Base-by-base conservation (phyloP, 768 basidiomycete species). In the Suillus discolor region DNA sequence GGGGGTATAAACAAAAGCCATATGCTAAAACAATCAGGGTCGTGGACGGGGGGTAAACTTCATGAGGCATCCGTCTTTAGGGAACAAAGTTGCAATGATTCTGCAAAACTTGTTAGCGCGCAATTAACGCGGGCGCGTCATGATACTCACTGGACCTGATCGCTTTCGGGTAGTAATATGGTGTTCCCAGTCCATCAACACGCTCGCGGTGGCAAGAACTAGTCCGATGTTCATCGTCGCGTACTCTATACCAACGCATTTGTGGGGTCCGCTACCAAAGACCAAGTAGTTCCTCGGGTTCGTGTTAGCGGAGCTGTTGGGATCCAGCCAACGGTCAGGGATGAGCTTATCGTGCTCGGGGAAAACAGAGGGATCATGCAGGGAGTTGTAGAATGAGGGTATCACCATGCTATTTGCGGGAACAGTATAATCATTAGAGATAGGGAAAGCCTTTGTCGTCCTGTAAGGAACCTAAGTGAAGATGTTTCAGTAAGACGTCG, bases 71-170 rank as follows among this genome's bases (percentile, higher is more conserved):
- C 93, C 94, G 72, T 98, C 96, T 77, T 93, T 90, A 13, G 97
- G 97, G 87, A 99, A 99, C 51, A 99, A 79, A 25, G 95, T 97
- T n/a, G 96, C 93, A 70, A 98, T 94, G 68, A 98, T 94, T 60
- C 92, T 94, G 69, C 36, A 68, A 41, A 18, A 54, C 41, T 36
- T 28, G 28, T 65, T 45, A 53, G 39, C 25, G 8, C 55, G 44
- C 44, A n/a, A 34, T 66, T 28, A 69, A 59, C 11, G 62, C 12
- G 62, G 31, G 31, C 12, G 15, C 59, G 63, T 55, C 45, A 41
- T 15, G 62, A 20, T 31, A 89, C 93, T 73, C 74, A 94, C 91
- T 93, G 87, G 71, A 97, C 88, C 79, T 93, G 83, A 23, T 93
- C 83, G 69, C 91, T 94, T 65, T 86, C 77, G 2, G 87, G 85